Evolutionary conservation across 208 protist genomes (phyloP), one percentile per base, ranked within the genome.

Genomic region (Endotrypanum monterogeii): DNA sequence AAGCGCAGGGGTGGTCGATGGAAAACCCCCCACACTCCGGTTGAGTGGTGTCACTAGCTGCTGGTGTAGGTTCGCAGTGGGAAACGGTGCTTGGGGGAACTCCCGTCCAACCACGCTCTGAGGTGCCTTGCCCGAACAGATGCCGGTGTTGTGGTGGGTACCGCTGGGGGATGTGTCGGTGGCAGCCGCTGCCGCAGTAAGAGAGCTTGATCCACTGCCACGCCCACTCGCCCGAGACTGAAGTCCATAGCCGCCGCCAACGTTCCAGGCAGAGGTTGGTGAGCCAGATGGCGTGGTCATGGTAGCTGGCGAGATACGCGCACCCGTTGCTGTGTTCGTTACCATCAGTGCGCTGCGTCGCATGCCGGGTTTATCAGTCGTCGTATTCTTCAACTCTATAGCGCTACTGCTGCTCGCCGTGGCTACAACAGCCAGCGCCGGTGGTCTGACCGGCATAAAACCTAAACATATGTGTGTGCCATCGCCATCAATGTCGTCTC

Each of bases 301-400:
- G 0, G 76, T 68, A 1, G 56, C 57, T n/a, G 76, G 61, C 25
- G 76, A 80, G 63, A 80, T 44, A 32, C 69, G 44, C 18, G 63
- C 76, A 3, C 76, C 80, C 2, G 80, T 84, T 32, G 80, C 80
- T 41, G 80, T 84, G 75, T 84, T 84, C 23, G 77, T 79, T 12
- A 84, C 80, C n/a, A 61, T 84, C 71, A 84, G 63, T 12, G 73
- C 75, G 11, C 63, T 72, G 14, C 80, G 75, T 28, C 71, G 50
- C 30, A 76, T 41, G 4, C 66, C 71, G 20, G 78, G 63, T 14
- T 14, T n/a, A 37, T 54, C 54, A 20, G 2, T 50, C 69, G 3
- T 50, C 62, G 1, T 30, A 67, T 35, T 46, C 35, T 41, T 25
- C 57, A 41, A 8, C 57, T 62, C 57, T 62, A 32, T n/a, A 32